These are phyloP conservation scores for Pythium inflatum DNA, from an alignment of 352 stramenopile genomes.

Conservation along the genomic window DNA sequence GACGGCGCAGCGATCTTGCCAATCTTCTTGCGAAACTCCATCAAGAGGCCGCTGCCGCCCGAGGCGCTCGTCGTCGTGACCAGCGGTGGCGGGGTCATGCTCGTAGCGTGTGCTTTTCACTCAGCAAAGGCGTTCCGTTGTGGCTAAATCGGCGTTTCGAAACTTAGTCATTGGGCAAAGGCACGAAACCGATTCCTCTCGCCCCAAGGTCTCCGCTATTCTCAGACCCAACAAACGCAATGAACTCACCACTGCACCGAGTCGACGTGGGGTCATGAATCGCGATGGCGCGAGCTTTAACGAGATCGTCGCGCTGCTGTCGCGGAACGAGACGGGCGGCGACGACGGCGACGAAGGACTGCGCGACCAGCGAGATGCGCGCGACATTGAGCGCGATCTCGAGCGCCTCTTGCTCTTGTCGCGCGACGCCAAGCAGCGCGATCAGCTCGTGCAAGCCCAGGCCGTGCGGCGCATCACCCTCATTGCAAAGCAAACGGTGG, in stretches of 20 bases:
- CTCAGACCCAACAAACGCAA: not conserved
- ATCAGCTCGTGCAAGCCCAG: slow-evolving; percentile 66
- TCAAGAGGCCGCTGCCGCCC: slow-evolving; percentile 41
- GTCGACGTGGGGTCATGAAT: slow-evolving; percentile 6
- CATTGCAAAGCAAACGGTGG: slow-evolving; percentile 39
- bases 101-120: not conserved
- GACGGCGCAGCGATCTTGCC: slow-evolving; percentile 39
- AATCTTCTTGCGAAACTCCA: slow-evolving; percentile 70
- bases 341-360: not conserved
- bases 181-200: too few relatives aligned
- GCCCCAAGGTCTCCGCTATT: not conserved
- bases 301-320: slow-evolving; percentile 59
- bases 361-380: slow-evolving; percentile 32
- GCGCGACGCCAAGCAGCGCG: slow-evolving; percentile 48
- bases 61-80: not conserved
- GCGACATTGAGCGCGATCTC: slow-evolving; percentile 58
- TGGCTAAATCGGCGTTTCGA: not conserved
- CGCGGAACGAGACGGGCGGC: slow-evolving; percentile 44
- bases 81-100: slow-evolving; percentile 13
- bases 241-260: not conserved
- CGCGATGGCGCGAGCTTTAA: slow-evolving; percentile 40
- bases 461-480: slow-evolving; percentile 50
- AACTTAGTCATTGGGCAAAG: too few relatives aligned
- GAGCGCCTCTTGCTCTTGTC: slow-evolving; percentile 59
- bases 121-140: not conserved